These are phyloP conservation scores for Sarocladium oryzae DNA, from an alignment of 2,329 filamentous ascomycete species.

Conservation along the genomic window DNA sequence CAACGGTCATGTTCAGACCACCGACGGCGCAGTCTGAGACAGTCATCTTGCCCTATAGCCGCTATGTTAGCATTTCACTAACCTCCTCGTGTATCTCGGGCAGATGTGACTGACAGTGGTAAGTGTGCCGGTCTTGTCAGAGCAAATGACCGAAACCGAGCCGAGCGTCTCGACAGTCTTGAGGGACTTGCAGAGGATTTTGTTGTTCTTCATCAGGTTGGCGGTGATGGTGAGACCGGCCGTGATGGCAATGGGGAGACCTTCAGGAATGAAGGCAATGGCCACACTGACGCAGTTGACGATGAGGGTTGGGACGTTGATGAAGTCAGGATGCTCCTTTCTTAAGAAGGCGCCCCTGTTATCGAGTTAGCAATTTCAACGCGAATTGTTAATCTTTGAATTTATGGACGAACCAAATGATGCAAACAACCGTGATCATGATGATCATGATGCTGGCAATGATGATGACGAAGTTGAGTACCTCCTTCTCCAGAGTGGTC, in stretches of 20 bases:
- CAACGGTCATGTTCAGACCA: conserved; percentile 37
- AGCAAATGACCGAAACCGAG: conserved; percentile 66
- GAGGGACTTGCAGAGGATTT: conserved; percentile 72
- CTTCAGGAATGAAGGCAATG: conserved; percentile 71
- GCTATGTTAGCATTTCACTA: neutral
- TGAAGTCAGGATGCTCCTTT: conserved; percentile 60
- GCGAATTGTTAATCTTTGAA: too few species aligned
- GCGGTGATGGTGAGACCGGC: conserved; percentile 69
- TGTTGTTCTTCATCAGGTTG: conserved; percentile 69
- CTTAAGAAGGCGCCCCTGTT: conserved; percentile 63
- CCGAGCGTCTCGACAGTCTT: conserved; percentile 74
- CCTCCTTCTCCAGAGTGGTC: conserved; percentile 66
- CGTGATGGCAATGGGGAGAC: conserved; percentile 63
- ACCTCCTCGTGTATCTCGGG: conserved; percentile 5
- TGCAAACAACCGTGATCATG: conserved; percentile 58
- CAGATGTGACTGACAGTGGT: conserved; percentile 37
- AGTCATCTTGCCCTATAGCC: conserved; percentile 58
- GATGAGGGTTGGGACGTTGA: conserved; percentile 65
- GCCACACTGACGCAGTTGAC: conserved; percentile 67
- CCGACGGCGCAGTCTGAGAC: conserved; percentile 64
- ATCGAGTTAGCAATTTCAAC: too few species aligned
- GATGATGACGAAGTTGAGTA: conserved; percentile 64
- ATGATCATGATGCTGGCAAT: conserved; percentile 61
- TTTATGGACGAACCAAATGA: conserved; percentile 54
- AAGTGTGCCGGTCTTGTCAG: conserved; percentile 69